Base-by-base conservation (phyloP, 2,329 filamentous ascomycete genomes). In the Zasmidium citrigriseum region DNA sequence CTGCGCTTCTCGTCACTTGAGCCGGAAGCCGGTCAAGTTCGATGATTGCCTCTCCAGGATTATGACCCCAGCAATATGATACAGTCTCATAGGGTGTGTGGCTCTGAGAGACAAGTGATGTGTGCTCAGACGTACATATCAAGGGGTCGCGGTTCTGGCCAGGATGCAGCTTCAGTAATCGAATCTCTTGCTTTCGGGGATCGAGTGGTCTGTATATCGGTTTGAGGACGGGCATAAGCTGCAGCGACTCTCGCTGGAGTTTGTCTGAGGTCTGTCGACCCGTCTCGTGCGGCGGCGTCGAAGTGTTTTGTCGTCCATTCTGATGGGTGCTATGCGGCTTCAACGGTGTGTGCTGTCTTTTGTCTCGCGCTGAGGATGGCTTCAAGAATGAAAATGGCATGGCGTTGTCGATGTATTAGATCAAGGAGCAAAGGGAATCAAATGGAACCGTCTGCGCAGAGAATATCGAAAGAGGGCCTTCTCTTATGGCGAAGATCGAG, bases 41-140 rank as follows among this genome's bases (percentile, higher is more conserved):
- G 10, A 58, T 34, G 20, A 25, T 7, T 2, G 18, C 45, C 7
- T 20, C 21, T 24, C n/a, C 14, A n/a, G 23, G 44, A 16, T 24
- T 22, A 25, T 49, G 47, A 10, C 55, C 59, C 46, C 59, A 61
- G 21, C 52, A 52, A 23, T 59, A 59, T 4, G 55, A 59, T 18
- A 51, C 55, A 9, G 59, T 56, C 45, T 59, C 59, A 24, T 61
- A 61, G 25, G 34, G 7, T 16, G 16, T 41, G 18, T 41, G 34
- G 14, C 18, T 18, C 14, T 49, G 24, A 5, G 21, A 25, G 2
- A 11, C 14, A 3, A 54, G 22, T 4, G n/a, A 23, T 16, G 52
- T 55, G 46, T 38, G 7, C 7, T 27, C 2, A 7, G 20, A 18
- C n/a, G 16, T 27, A 38, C 44, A 55, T 2, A 44, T 12, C 12